These are phyloP conservation scores for Euphrasia arctica DNA, from an alignment of 305 asterid genomes.

Conservation along the genomic window DNA sequence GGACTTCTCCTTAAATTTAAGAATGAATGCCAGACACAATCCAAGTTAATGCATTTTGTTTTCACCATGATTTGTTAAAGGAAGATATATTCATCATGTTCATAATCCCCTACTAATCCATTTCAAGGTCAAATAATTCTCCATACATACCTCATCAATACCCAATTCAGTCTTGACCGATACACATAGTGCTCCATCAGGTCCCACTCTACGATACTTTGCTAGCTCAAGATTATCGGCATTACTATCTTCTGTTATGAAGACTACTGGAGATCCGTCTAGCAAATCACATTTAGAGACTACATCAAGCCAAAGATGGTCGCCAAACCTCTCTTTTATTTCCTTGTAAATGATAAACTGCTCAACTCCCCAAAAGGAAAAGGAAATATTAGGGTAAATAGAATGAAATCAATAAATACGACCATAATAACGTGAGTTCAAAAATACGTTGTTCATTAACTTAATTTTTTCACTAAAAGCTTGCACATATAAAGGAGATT, in stretches of 20 bases:
- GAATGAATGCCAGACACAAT: background rate
- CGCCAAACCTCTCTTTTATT: conserved; percentile 71
- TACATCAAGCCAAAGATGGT: conserved; percentile 93
- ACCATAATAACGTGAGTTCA: background rate
- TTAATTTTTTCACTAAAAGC: background rate
- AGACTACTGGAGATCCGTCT: conserved; percentile 60
- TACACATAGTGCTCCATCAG: conserved; percentile 75
- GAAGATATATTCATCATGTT: conserved; percentile 7
- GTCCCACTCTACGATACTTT: conserved; percentile 74
- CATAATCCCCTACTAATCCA: background rate
- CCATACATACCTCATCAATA: conserved; percentile 55
- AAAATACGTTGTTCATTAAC: background rate
- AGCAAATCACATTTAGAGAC: conserved; percentile 88
- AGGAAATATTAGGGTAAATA: background rate
- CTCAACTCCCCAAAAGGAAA: conserved; percentile 22
- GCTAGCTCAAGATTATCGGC: conserved; percentile 59
- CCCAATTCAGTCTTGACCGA: conserved; percentile 70
- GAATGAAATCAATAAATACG: conserved; percentile 18
- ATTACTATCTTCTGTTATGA: conserved; percentile 59
- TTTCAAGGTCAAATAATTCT: conserved; percentile 23
- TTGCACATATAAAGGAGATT: background rate
- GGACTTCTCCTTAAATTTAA: background rate
- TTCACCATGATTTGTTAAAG: background rate
- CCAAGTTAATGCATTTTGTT: background rate
- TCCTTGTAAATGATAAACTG: conserved; percentile 84